Evolutionary conservation across 768 basidiomycete genomes (phyloP).

Genomic region (Polyporus arcularius): DNA sequence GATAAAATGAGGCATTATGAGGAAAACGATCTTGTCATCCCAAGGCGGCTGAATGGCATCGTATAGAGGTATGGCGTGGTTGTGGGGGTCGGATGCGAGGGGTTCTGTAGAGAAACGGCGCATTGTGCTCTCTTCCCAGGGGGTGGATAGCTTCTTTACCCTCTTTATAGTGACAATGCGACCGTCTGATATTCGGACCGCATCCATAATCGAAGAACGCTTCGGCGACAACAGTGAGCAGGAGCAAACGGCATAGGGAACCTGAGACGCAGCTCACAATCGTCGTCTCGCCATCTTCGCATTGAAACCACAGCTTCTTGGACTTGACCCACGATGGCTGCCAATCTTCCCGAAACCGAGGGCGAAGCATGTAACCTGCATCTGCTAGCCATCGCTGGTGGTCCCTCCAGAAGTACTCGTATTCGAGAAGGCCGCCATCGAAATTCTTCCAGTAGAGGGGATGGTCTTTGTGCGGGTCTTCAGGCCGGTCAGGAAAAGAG

Average conservation of each 20-base stretch:
- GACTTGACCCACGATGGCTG: neutral
- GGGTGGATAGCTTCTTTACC: conserved; percentile 12
- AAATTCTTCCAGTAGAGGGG: too few relatives aligned
- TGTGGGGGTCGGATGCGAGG: neutral
- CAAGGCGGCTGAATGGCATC: too few relatives aligned
- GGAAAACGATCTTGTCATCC: too few relatives aligned
- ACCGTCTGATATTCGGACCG: conserved; percentile 23
- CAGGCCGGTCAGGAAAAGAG: too few relatives aligned
- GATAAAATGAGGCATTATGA: too few relatives aligned
- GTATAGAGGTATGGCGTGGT: too few relatives aligned
- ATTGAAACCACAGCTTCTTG: neutral
- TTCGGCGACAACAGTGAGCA: too few relatives aligned
- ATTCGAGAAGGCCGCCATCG: neutral
- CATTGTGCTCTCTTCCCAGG: conserved; percentile 19
- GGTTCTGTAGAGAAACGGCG: conserved; percentile 8
- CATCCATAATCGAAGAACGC: conserved; percentile 22
- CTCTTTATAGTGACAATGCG: conserved; percentile 19
- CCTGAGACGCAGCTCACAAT: too few relatives aligned
- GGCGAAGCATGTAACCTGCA: neutral
- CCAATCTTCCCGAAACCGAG: neutral
- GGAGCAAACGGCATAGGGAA: too few relatives aligned
- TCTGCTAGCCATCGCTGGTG: neutral
- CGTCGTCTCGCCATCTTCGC: too few relatives aligned
- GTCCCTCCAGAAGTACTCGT: neutral
- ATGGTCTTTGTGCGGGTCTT: too few relatives aligned